A percentile compares a stretch with the other conserved stretches of the same genome.
These are phyloP conservation scores for Globisporangium mamillatum DNA, from an alignment of 352 stramenopile genomes.

Conservation along the genomic window DNA sequence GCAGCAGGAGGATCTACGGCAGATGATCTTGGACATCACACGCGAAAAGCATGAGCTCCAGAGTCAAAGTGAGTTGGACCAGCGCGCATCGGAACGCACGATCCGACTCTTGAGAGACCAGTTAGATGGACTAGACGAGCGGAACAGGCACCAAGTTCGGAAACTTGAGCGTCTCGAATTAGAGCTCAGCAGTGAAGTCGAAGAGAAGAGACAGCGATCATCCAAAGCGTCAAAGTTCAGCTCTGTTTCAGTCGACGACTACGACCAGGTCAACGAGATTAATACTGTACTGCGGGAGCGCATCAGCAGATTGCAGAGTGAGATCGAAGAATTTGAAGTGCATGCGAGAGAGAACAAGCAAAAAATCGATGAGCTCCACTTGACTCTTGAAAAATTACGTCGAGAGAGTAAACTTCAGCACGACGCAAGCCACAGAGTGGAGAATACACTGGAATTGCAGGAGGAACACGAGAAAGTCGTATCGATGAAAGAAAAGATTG, in stretches of 20 bases:
- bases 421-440: background rate
- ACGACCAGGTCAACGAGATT: slow-evolving; percentile 2
- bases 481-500: background rate
- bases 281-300: slow-evolving; percentile 8
- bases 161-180: slow-evolving; percentile 17
- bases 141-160: slow-evolving; percentile 12
- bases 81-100: slow-evolving; percentile 28
- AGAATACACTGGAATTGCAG: background rate
- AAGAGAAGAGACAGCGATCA: background rate
- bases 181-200: slow-evolving; percentile 5
- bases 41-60: slow-evolving; percentile 56
- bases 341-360: background rate
- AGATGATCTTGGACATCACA: slow-evolving; percentile 42
- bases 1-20: slow-evolving; percentile 50
- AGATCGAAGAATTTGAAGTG: slow-evolving; percentile 1
- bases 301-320: slow-evolving; percentile 5
- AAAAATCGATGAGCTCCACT: slow-evolving; percentile 8
- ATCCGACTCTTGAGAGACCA: slow-evolving; percentile 35
- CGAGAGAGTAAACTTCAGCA: background rate
- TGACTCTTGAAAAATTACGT: background rate
- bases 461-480: background rate
- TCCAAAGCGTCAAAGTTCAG: background rate
- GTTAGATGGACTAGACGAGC: slow-evolving; percentile 28
- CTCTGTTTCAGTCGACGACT: slow-evolving; percentile 1
- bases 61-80: slow-evolving; percentile 33